A percentile compares a stretch with the other conserved stretches of the same genome.
phyloP scores from a whole-genome alignment of 805 yeast genomes.

The Lipomyces kockii region DNA sequence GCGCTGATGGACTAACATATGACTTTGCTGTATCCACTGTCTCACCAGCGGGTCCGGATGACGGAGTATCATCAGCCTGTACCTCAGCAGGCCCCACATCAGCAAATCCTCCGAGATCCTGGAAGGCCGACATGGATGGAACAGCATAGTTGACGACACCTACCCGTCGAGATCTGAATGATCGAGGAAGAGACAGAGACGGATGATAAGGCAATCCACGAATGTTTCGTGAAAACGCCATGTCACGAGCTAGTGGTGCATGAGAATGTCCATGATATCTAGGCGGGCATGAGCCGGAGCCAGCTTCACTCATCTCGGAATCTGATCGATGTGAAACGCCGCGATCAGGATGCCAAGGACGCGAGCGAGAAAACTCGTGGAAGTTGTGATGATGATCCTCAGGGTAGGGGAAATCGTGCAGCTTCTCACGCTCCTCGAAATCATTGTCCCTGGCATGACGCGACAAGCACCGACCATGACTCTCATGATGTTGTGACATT shows the following conservation, averaged over 20 bases:
- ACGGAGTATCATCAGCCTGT: background rate
- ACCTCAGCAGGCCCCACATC: background rate
- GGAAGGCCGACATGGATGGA: conserved; percentile 4
- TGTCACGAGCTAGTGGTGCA: background rate
- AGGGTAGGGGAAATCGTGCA: too few relatives aligned
- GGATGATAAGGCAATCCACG: background rate
- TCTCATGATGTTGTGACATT: background rate
- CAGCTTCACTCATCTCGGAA: background rate
- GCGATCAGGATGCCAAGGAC: background rate
- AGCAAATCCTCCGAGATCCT: background rate
- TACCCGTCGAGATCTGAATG: background rate
- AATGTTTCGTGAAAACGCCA: background rate
- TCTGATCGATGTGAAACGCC: background rate
- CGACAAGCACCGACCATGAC: background rate
- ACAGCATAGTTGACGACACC: background rate
- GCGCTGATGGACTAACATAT: background rate
- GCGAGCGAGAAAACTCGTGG: background rate
- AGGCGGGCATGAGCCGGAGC: background rate
- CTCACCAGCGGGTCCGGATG: background rate
- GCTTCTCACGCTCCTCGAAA: background rate
- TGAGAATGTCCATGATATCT: background rate
- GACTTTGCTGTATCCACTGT: background rate
- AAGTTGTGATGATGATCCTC: background rate
- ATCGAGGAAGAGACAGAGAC: background rate
- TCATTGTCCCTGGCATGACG: background rate